phyloP scores from a whole-genome alignment of 169 alveolate genomes.

The Sarcocystis neurona region DNA sequence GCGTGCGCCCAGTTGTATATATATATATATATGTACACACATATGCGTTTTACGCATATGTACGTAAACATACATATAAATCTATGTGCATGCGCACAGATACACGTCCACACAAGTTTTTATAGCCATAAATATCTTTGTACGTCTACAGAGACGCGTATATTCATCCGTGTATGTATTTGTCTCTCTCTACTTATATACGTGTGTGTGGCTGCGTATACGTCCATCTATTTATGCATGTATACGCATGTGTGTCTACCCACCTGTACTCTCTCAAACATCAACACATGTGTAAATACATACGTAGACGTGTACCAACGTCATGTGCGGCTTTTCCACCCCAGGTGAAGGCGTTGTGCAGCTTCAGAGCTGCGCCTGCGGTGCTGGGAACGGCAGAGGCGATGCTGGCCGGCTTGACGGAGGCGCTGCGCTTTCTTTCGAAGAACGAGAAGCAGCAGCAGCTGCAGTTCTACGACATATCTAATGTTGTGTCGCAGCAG shows the following conservation, averaged over 20 bases:
- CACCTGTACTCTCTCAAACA: no score
- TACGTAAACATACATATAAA: not conserved
- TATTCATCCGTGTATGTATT: not conserved
- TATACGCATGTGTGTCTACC: no score
- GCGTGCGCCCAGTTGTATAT: no score
- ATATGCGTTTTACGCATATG: not conserved
- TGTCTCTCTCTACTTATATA: not conserved
- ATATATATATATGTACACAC: not conserved
- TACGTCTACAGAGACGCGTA: not conserved
- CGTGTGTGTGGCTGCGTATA: no score
- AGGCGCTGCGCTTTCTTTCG: not conserved
- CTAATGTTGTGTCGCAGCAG: not conserved
- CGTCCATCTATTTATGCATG: no score
- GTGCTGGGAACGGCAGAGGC: not conserved
- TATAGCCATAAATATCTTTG: no score
- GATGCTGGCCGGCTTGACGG: not conserved
- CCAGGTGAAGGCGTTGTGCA: slow-evolving; percentile 7
- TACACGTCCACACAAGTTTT: no score
- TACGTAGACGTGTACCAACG: not conserved
- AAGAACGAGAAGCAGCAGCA: not conserved
- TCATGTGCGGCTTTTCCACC: not conserved
- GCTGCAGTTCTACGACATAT: not conserved
- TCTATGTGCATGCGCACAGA: not conserved
- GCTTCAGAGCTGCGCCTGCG: slow-evolving; percentile 1
- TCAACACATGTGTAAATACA: no score